A percentile compares a stretch with the other conserved stretches of the same genome.
Conservation (phyloP, 2,329 filamentous ascomycete genomes). For the Teratosphaeria gauchensis region DNA sequence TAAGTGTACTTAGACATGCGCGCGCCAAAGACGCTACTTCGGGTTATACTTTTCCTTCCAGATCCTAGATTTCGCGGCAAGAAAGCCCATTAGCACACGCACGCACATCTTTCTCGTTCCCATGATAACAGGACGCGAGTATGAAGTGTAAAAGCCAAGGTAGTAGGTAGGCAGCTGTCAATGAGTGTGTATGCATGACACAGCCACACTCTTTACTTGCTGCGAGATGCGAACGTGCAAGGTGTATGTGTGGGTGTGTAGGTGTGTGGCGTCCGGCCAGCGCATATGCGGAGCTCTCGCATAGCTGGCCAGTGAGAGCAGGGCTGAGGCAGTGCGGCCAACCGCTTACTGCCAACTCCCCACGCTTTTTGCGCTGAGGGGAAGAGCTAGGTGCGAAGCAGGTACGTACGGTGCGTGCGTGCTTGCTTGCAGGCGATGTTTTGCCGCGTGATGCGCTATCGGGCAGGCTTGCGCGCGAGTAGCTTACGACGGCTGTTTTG, state of each 20-base stretch:
- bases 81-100: background rate
- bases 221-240: background rate
- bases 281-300: background rate
- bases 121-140: no score
- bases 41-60: slow-evolving; percentile 88
- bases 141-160: no score
- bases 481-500: background rate
- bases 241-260: background rate
- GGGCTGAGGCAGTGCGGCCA: background rate
- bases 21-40: slow-evolving; percentile 5
- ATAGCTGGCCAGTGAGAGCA: background rate
- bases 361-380: background rate
- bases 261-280: background rate
- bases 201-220: background rate
- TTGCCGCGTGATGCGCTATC: background rate
- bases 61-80: slow-evolving; percentile 54
- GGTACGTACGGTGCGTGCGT: slow-evolving; percentile 5
- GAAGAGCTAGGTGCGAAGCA: slow-evolving; percentile 2
- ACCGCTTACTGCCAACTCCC: background rate
- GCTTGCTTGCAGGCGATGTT: background rate
- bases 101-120: no score
- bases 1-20: background rate
- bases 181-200: background rate
- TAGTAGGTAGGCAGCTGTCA: no score
- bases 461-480: background rate